These are phyloP conservation scores for Neoascochyta sp. DNA, from an alignment of 2,329 filamentous ascomycete genomes.

Conservation along the genomic window DNA sequence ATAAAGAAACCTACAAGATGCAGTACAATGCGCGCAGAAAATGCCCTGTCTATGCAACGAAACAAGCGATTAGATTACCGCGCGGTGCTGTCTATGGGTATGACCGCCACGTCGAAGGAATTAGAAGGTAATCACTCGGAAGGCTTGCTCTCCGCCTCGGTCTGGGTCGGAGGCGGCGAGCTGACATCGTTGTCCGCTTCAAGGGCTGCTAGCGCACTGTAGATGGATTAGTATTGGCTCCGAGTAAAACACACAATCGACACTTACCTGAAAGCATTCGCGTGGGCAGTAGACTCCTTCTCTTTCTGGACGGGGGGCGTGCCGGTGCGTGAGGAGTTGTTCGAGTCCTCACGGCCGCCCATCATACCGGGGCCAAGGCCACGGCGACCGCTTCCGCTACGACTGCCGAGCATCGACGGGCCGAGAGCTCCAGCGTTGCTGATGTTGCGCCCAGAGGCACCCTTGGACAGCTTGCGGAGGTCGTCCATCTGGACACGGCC, in stretches of 20 bases:
- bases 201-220: constrained; percentile 53
- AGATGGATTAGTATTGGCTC: constrained; percentile 14
- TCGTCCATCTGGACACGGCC: constrained; percentile 92
- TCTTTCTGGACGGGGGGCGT: constrained; percentile 71
- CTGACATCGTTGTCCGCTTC: constrained; percentile 53
- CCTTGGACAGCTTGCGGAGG: constrained; percentile 71
- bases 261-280: constrained; percentile 90
- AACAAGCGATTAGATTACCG: constrained; percentile 40
- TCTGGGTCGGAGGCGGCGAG: constrained; percentile 65
- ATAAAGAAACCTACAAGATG: constrained; percentile 34
- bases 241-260: background rate
- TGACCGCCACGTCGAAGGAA: constrained; percentile 32
- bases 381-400: constrained; percentile 84
- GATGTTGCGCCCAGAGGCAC: constrained; percentile 56
- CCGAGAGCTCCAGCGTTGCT: constrained; percentile 60
- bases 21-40: constrained; percentile 38
- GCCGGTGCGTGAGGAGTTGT: constrained; percentile 80
- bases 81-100: constrained; percentile 36
- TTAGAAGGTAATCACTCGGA: constrained; percentile 38
- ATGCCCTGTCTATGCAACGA: constrained; percentile 42
- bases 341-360: constrained; percentile 77
- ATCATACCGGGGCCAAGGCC: constrained; percentile 66
- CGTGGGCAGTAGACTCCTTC: constrained; percentile 62
- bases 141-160: constrained; percentile 31
- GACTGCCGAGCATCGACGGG: constrained; percentile 79